Conservation (phyloP, 164 flowering plant genomes). For the Tetracentron sinense region DNA sequence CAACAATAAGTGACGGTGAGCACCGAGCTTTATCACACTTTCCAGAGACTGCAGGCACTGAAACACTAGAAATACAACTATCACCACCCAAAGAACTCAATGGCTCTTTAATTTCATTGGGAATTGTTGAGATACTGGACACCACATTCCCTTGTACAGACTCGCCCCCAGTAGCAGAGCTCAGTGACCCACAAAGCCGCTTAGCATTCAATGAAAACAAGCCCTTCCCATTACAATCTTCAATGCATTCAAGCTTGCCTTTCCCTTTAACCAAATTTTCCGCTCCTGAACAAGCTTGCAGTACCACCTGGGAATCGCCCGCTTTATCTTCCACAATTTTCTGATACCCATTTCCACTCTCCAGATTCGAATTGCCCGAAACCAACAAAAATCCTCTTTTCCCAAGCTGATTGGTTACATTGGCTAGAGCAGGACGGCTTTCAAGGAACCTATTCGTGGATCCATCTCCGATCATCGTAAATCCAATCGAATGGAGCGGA, state of each 20-base stretch:
- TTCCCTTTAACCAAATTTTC: constrained; percentile 30
- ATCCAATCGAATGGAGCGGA: background rate
- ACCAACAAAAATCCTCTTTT: constrained; percentile 38
- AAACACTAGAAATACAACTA: constrained; percentile 19
- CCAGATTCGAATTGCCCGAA: constrained; percentile 12
- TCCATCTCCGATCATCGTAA: constrained; percentile 34
- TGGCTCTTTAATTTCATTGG: constrained; percentile 13
- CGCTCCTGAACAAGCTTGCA: constrained; percentile 24
- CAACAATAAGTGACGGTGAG: constrained; percentile 2
- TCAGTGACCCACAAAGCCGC: constrained; percentile 1
- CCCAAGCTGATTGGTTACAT: constrained; percentile 49
- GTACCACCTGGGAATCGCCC: constrained; percentile 18
- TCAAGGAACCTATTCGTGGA: constrained; percentile 14
- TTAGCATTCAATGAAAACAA: constrained; percentile 13
- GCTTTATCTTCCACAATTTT: constrained; percentile 7
- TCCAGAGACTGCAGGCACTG: constrained; percentile 10
- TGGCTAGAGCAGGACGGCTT: constrained; percentile 41
- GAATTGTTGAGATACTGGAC: constrained; percentile 4
- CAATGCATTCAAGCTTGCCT: constrained; percentile 9
- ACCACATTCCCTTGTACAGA: constrained; percentile 3
- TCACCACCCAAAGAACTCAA: constrained; percentile 9
- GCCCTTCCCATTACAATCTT: background rate
- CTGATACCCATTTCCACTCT: constrained; percentile 16
- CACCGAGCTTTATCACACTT: constrained; percentile 7
- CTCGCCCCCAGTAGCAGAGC: constrained; percentile 4